A percentile compares a stretch with the other conserved stretches of the same genome.
Evolutionary conservation across 2,329 filamentous ascomycete genomes (phyloP).

Genomic region (Paracoccidioides lutzii): DNA sequence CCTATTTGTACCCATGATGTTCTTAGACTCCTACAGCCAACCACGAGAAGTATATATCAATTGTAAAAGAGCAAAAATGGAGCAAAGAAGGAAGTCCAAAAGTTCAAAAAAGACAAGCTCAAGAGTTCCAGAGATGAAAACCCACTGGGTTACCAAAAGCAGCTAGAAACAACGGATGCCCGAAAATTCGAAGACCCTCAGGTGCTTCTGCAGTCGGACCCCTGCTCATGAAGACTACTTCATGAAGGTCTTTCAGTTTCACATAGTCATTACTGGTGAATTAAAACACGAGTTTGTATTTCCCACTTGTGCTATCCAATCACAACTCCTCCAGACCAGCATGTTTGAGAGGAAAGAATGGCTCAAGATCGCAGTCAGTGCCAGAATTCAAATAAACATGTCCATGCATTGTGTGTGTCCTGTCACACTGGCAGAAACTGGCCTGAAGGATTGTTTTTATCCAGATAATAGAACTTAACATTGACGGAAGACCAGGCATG

Average conservation of each 20-base stretch:
- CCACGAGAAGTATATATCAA: background rate
- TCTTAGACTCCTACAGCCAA: too few relatives aligned
- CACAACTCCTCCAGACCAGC: conserved; percentile 2
- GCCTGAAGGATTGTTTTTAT: background rate
- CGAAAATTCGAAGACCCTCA: conserved; percentile 4
- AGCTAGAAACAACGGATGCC: conserved; percentile 1
- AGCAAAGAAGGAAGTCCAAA: background rate
- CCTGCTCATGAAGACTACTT: background rate
- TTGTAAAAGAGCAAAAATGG: background rate
- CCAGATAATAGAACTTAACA: conserved; percentile 4
- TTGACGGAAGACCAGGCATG: background rate
- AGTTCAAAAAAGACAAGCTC: background rate
- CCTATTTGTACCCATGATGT: too few relatives aligned
- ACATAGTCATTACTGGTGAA: conserved; percentile 4
- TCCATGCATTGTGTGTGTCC: background rate
- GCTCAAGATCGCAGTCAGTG: conserved; percentile 3
- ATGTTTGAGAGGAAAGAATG: conserved; percentile 2
- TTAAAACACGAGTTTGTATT: conserved; percentile 4
- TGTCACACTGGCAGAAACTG: background rate
- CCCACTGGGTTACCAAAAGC: background rate
- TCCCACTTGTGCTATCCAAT: background rate
- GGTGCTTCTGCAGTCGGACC: conserved; percentile 2
- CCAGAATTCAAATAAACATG: background rate
- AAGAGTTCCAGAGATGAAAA: background rate
- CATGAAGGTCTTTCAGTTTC: conserved; percentile 3